phyloP scores from a whole-genome alignment of 495 filamentous ascomycete species.

The Aspergillus diversus region DNA sequence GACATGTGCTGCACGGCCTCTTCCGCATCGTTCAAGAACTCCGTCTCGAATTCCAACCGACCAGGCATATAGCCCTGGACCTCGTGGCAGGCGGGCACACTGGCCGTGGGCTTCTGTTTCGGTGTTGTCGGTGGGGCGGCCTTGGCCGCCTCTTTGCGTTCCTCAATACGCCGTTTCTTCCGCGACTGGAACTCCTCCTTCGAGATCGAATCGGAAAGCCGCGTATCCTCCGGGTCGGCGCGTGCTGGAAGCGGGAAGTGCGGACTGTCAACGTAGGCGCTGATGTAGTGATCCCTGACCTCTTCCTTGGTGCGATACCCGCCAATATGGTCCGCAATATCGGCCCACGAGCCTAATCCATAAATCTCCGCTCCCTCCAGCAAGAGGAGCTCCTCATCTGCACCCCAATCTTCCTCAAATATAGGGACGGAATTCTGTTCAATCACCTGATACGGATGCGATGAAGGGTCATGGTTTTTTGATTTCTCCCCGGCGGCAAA shows the following conservation, averaged over 20 bases:
- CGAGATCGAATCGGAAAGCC: constrained; percentile 74
- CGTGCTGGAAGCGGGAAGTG: constrained; percentile 85
- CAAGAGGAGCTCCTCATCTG: constrained; percentile 91
- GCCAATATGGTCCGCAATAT: constrained; percentile 97
- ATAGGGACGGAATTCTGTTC: constrained; percentile 98
- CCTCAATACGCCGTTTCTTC: constrained; percentile 94
- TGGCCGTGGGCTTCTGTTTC: constrained; percentile 93
- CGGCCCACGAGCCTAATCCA: constrained; percentile 94
- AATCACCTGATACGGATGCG: constrained; percentile 89
- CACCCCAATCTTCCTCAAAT: constrained; percentile 93
- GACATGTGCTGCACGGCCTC: constrained; percentile 98
- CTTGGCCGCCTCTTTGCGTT: constrained; percentile 85
- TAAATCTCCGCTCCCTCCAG: constrained; percentile 98
- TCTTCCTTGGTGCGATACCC: constrained; percentile 94
- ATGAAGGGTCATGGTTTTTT: constrained; percentile 78
- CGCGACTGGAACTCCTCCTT: constrained; percentile 90
- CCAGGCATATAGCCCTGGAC: constrained; percentile 99
- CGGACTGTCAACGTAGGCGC: constrained; percentile 80
- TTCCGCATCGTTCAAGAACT: constrained; percentile 97
- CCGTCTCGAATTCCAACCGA: constrained; percentile 94
- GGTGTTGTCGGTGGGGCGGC: constrained; percentile 81
- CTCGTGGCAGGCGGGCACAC: constrained; percentile 93
- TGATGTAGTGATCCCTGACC: constrained; percentile 88
- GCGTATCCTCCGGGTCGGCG: constrained; percentile 78
- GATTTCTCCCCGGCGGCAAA: constrained; percentile 79